These are phyloP conservation scores for Urtica urens DNA, from an alignment of 306 rosid genomes.

Conservation along the genomic window DNA sequence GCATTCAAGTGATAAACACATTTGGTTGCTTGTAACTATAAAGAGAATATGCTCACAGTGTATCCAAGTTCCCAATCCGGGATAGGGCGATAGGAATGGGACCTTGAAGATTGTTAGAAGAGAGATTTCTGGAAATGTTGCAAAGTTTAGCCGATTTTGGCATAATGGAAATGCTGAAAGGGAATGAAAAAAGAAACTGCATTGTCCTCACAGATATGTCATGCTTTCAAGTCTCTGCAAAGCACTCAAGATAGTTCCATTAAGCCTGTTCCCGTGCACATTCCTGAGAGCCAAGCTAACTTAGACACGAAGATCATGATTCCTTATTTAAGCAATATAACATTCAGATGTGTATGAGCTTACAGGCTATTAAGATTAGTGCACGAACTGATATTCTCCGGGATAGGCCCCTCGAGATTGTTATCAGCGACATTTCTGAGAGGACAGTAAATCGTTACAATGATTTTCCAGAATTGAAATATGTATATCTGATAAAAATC, in stretches of 20 bases:
- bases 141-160: background rate
- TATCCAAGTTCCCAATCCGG: conserved; percentile 90
- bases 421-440: conserved; percentile 81
- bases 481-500: background rate
- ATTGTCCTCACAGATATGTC: conserved; percentile 57
- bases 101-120: conserved; percentile 66
- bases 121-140: conserved; percentile 53
- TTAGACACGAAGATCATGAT: background rate
- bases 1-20: background rate
- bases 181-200: background rate
- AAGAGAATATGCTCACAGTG: conserved; percentile 46
- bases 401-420: conserved; percentile 76
- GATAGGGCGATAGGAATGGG: conserved; percentile 83
- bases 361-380: conserved; percentile 93
- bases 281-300: conserved; percentile 25
- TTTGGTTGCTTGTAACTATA: no score
- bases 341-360: conserved; percentile 26
- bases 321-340: background rate
- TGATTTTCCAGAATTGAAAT: conserved; percentile 1
- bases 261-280: conserved; percentile 81
- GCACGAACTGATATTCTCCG: conserved; percentile 72
- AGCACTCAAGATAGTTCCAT: conserved; percentile 60
- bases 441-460: conserved; percentile 5
- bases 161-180: background rate
- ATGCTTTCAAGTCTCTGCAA: conserved; percentile 87